phyloP scores from a whole-genome alignment of 345 rosid species.

The Eucalyptus sideroxylon region DNA sequence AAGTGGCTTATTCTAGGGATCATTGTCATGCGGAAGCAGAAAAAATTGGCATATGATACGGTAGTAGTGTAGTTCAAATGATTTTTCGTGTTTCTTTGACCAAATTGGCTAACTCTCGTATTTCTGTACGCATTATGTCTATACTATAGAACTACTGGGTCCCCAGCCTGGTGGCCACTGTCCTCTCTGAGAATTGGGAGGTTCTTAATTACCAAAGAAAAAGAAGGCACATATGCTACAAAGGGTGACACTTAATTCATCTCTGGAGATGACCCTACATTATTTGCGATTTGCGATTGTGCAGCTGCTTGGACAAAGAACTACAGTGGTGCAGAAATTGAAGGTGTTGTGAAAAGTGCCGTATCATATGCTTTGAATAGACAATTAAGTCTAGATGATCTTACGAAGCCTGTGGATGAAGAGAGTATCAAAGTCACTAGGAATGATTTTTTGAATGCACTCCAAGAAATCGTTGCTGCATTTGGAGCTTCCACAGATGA shows the following conservation, averaged over 20 bases:
- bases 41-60: neutral
- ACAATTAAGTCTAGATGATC: slow-evolving; percentile 87
- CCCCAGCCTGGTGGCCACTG: neutral
- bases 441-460: slow-evolving; percentile 83
- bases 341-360: slow-evolving; percentile 98
- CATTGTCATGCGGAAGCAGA: neutral
- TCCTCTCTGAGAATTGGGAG: neutral
- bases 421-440: slow-evolving; percentile 85
- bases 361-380: slow-evolving; percentile 92
- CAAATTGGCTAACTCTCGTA: neutral
- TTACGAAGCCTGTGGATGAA: slow-evolving; percentile 93
- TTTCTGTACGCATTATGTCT: neutral
- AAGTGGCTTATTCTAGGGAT: neutral
- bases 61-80: neutral
- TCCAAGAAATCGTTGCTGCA: slow-evolving; percentile 71
- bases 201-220: neutral
- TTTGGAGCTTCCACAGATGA: slow-evolving; percentile 98
- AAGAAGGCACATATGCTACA: neutral
- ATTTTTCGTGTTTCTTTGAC: neutral
- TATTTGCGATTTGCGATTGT: neutral
- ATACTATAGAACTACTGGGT: neutral
- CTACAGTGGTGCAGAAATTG: slow-evolving; percentile 98
- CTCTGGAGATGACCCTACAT: neutral
- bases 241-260: neutral
- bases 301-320: slow-evolving; percentile 97